These are phyloP conservation scores for Platanthera zijinensis DNA, from an alignment of 106 monocot species.

Conservation along the genomic window DNA sequence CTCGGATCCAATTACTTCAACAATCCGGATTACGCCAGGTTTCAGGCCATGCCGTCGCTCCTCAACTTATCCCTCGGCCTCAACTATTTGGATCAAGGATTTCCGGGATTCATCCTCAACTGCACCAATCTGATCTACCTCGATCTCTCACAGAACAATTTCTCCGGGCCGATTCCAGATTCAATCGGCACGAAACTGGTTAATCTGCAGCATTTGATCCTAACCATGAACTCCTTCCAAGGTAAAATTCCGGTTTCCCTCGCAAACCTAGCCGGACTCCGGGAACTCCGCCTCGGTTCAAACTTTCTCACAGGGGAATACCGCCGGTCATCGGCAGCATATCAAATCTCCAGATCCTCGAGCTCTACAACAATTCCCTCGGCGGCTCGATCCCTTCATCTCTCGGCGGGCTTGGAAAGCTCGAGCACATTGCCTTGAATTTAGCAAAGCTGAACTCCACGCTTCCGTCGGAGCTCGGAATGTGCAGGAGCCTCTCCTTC, in stretches of 20 bases:
- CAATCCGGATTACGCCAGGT: constrained; percentile 38
- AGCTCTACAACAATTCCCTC: constrained; percentile 69
- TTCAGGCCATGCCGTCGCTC: constrained; percentile 38
- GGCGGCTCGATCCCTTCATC: constrained; percentile 52
- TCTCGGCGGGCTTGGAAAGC: constrained; percentile 33
- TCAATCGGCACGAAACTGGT: constrained; percentile 18
- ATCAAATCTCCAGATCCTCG: constrained; percentile 35
- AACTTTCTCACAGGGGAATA: constrained; percentile 41
- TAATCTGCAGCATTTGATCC: constrained; percentile 45
- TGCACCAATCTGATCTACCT: constrained; percentile 67
- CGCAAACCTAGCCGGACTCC: constrained; percentile 24
- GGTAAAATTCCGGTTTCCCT: constrained; percentile 47
- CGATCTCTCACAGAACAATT: constrained; percentile 38
- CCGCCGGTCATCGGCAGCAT: constrained; percentile 65
- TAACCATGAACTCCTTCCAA: constrained; percentile 37
- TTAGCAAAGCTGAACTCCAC: constrained; percentile 62
- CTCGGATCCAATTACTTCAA: constrained; percentile 38
- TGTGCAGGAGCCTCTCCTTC: constrained; percentile 36
- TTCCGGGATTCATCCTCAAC: constrained; percentile 46
- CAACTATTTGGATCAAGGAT: constrained; percentile 51
- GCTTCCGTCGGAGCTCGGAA: constrained; percentile 58
- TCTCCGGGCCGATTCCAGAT: constrained; percentile 70
- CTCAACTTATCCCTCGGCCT: constrained; percentile 25
- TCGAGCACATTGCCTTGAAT: constrained; percentile 64
- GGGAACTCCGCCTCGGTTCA: constrained; percentile 26